phyloP scores from a whole-genome alignment of 345 rosid genomes.

The Murraya paniculata region DNA sequence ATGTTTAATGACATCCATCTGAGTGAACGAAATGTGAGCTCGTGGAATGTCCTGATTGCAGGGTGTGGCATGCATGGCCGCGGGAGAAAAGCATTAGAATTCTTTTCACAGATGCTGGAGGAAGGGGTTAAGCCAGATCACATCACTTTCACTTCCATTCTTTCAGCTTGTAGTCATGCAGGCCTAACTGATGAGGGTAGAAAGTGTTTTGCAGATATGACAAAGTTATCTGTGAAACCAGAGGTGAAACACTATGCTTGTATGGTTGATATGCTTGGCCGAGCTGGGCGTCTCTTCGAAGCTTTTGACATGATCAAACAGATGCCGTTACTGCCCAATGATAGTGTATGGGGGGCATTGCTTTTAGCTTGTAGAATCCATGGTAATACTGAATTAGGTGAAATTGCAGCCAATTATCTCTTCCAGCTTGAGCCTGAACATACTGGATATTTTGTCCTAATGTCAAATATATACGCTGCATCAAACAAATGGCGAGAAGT shows the following conservation, averaged over 20 bases:
- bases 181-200: slow-evolving; percentile 57
- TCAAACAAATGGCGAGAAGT: slow-evolving; percentile 58
- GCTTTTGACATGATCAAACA: slow-evolving; percentile 45
- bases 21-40: slow-evolving; percentile 24
- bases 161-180: slow-evolving; percentile 63
- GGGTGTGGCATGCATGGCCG: slow-evolving; percentile 54
- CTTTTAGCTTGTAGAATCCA: slow-evolving; percentile 62
- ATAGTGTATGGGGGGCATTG: slow-evolving; percentile 57
- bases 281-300: slow-evolving; percentile 47
- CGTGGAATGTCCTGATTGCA: slow-evolving; percentile 60
- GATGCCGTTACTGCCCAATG: slow-evolving; percentile 50
- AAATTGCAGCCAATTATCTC: slow-evolving; percentile 44
- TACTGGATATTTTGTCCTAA: slow-evolving; percentile 51
- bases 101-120: slow-evolving; percentile 46
- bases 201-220: slow-evolving; percentile 45
- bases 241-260: slow-evolving; percentile 54
- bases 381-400: slow-evolving; percentile 41
- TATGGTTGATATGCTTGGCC: slow-evolving; percentile 65
- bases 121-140: slow-evolving; percentile 46
- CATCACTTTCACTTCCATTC: slow-evolving; percentile 49
- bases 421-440: slow-evolving; percentile 48
- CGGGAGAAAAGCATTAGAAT: slow-evolving; percentile 37
- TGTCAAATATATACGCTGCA: slow-evolving; percentile 58
- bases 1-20: slow-evolving; percentile 39
- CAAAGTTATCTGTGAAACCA: slow-evolving; percentile 29